Evolutionary conservation across 768 basidiomycete genomes (phyloP), one percentile per base, ranked within the genome.

Genomic region (Pleurotus cornucopiae): DNA sequence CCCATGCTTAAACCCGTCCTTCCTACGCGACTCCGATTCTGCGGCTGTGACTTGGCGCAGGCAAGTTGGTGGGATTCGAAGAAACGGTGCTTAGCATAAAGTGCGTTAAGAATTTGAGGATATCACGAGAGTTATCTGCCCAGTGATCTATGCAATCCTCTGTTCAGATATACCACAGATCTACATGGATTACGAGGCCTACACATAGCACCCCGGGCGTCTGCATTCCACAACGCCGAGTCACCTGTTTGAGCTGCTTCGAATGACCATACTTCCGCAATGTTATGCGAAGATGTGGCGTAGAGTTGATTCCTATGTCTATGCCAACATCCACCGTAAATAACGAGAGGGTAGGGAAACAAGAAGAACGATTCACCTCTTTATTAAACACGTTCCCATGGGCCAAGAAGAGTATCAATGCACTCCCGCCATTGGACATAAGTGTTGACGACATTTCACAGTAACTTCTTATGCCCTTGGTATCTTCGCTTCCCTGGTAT

Each of bases 321-420:
- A 62, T 30, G 9, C 26, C 26, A 5, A 30, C 9, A 30, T 30
- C 6, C 26, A 30, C 26, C 26, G 6, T 30, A 1, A 9, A 30
- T 30, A 30, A 30, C 20, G 46, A 44, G 7, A 16, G 20, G 7
- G 18, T 48, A 3, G 39, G 5, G 47, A 40, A 3, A 11, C 23
- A n/a, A 21, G 18, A 26, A 6, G 14, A 34, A 46, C 16, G 25
- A 60, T 81, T 49, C 54, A 84, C 90, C 83, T 95, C 92, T 67
- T 94, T 95, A 48, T 82, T 83, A 62, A 95, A 88, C 1, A 94
- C 92, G 68, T 91, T 95, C 2, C 90, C 91, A 66, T 95, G 94
- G 3, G 83, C 81, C 46, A 90, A 74, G 59, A 94, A 80, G 51
- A 95, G 68, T 0, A 91, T 95, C 7, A 89, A 51, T 0, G 87